A percentile compares a stretch with the other conserved stretches of the same genome.
Evolutionary conservation across 1,284 basidiomycete genomes (phyloP).

Genomic region (Xerocomus minutiporus): DNA sequence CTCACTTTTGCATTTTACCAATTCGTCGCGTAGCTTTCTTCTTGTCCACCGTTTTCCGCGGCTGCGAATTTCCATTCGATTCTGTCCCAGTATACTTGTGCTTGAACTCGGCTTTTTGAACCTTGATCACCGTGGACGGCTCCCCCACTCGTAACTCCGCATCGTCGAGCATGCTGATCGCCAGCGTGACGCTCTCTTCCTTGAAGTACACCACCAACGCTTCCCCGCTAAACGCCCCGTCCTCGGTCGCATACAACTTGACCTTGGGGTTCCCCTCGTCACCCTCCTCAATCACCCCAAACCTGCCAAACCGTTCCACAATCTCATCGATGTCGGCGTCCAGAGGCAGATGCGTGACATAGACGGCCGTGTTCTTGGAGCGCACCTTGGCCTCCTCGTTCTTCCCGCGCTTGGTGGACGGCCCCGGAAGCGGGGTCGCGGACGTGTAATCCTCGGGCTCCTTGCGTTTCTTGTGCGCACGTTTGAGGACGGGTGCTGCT

Average conservation of each 20-base stretch:
- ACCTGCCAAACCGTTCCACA: conserved; percentile 79
- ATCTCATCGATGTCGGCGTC: conserved; percentile 78
- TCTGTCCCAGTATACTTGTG: conserved; percentile 48
- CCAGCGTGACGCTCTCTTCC: conserved; percentile 88
- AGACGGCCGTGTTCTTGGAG: conserved; percentile 90
- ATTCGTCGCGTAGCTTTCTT: conserved; percentile 77
- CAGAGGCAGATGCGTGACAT: conserved; percentile 79
- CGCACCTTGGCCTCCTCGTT: conserved; percentile 48
- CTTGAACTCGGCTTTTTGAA: conserved; percentile 81
- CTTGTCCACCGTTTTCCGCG: conserved; percentile 73
- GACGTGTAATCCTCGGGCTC: conserved; percentile 72
- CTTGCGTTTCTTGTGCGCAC: conserved; percentile 80
- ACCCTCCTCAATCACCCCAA: conserved; percentile 90
- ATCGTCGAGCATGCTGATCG: conserved; percentile 86
- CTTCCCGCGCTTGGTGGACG: conserved; percentile 65
- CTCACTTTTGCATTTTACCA: conserved; percentile 86
- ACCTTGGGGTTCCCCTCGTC: conserved; percentile 83
- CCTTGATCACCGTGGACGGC: conserved; percentile 69
- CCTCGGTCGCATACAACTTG: conserved; percentile 89
- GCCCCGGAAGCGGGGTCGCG: conserved; percentile 44
- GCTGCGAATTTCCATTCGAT: conserved; percentile 36
- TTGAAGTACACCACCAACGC: conserved; percentile 97
- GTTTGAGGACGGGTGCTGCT: conserved; percentile 75
- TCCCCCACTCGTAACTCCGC: conserved; percentile 88
- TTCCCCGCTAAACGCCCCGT: conserved; percentile 92